These are phyloP conservation scores for Cutaneotrichosporon cyanovorans DNA, from an alignment of 1,284 basidiomycete species.

Conservation along the genomic window DNA sequence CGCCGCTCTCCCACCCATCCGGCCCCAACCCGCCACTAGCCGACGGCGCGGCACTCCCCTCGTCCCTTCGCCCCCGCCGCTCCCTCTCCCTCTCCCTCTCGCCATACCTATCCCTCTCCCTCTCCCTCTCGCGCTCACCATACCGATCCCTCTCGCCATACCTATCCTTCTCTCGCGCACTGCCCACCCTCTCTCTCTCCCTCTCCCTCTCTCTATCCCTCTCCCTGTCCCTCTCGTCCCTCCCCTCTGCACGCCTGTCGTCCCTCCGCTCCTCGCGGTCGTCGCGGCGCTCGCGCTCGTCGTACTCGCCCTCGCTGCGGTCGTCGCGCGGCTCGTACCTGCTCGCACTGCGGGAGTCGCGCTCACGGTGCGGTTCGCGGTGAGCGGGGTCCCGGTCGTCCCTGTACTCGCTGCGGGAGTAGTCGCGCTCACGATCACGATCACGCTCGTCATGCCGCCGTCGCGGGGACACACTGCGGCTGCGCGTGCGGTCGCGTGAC, in stretches of 20 bases:
- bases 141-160: conserved; percentile 8
- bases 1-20: conserved; percentile 28
- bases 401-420: too few species aligned
- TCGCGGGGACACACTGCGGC: conserved; percentile 1
- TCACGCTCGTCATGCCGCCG: conserved; percentile 10
- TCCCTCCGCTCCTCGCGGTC: conserved; percentile 5
- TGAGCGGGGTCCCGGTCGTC: neutral
- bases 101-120: conserved; percentile 6
- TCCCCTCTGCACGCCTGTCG: conserved; percentile 5
- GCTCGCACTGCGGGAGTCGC: conserved; percentile 7
- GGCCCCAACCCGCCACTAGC: conserved; percentile 16
- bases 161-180: conserved; percentile 4
- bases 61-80: neutral
- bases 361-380: conserved; percentile 11
- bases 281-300: conserved; percentile 9
- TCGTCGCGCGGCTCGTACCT: conserved; percentile 6
- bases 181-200: conserved; percentile 2
- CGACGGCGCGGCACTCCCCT: neutral
- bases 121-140: conserved; percentile 7
- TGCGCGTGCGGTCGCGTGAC: conserved; percentile 11
- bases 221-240: too few species aligned
- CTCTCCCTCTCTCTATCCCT: conserved; percentile 7
- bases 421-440: conserved; percentile 1
- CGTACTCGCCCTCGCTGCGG: conserved; percentile 13
- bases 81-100: conserved; percentile 1